Conservation (phyloP, 148 eudicot species). For the Cornus suecica region DNA sequence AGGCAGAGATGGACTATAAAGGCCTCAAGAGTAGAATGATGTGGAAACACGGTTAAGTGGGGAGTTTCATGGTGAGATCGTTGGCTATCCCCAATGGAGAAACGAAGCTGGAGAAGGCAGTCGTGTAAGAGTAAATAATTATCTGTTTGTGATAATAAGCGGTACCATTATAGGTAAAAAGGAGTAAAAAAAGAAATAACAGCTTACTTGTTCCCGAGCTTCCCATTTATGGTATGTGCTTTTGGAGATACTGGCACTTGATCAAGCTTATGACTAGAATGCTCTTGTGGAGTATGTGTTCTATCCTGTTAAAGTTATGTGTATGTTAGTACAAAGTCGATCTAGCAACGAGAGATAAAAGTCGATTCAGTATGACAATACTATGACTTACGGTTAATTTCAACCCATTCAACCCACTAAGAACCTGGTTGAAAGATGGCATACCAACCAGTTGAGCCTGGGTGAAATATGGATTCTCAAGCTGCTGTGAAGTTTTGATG, state of each 20-base stretch:
- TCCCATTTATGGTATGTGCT: not conserved
- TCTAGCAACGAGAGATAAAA: not conserved
- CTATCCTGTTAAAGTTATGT: constrained; percentile 44
- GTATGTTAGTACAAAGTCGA: not conserved
- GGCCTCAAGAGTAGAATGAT: constrained; percentile 36
- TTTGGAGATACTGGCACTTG: not conserved
- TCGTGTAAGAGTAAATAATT: not conserved
- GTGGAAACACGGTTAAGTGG: constrained; percentile 18
- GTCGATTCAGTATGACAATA: not conserved
- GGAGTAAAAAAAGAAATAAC: constrained; percentile 12
- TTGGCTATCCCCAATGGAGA: constrained; percentile 34
- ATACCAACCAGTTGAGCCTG: not conserved
- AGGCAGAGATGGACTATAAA: constrained; percentile 19
- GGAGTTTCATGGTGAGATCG: constrained; percentile 25
- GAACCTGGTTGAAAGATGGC: constrained; percentile 13
- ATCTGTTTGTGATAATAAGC: not conserved
- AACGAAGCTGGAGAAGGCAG: constrained; percentile 20
- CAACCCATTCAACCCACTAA: constrained; percentile 23
- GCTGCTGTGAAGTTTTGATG: constrained; percentile 47
- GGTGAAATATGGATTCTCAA: constrained; percentile 29
- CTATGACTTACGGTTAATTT: constrained; percentile 25
- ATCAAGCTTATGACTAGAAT: not conserved
- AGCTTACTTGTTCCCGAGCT: constrained; percentile 40
- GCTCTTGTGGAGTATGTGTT: not conserved
- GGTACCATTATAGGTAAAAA: not conserved